Evolutionary conservation across 768 basidiomycete species (phyloP).

Genomic region (Tricholoma saponaceum): DNA sequence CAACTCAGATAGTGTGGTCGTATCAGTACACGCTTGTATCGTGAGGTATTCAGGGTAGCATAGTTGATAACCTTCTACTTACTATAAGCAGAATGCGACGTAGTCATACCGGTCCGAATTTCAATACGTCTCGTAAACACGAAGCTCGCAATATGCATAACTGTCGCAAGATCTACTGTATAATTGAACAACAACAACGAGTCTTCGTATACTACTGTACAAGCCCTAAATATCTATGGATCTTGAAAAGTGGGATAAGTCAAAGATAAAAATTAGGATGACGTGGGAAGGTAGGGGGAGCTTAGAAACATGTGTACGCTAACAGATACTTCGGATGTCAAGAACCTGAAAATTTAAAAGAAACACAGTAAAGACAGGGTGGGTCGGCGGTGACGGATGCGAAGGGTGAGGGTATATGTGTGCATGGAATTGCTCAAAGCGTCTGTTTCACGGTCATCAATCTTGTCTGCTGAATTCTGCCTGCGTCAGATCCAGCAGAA

Average conservation of each 20-base stretch:
- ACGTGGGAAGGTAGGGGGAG: not conserved
- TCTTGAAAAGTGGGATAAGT: not conserved
- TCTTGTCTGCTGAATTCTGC: constrained; percentile 74
- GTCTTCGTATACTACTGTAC: not conserved
- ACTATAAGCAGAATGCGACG: not conserved
- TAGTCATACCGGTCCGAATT: not conserved
- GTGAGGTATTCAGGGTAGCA: not conserved
- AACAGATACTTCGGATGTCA: not conserved
- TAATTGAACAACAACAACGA: too few relatives aligned
- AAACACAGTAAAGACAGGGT: too few relatives aligned
- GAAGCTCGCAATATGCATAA: too few relatives aligned
- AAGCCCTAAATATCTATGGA: not conserved
- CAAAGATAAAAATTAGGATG: not conserved
- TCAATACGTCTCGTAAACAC: too few relatives aligned
- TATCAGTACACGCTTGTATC: not conserved
- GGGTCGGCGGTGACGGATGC: too few relatives aligned
- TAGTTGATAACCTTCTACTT: not conserved
- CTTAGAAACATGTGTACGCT: not conserved
- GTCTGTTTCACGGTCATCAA: constrained; percentile 9
- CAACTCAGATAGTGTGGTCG: not conserved
- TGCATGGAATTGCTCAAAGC: not conserved
- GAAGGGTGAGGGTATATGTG: constrained; percentile 3
- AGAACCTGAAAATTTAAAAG: too few relatives aligned
- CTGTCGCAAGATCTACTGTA: too few relatives aligned
- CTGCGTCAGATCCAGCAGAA: constrained; percentile 78